A percentile compares a stretch with the other conserved stretches of the same genome.
Evolutionary conservation across 2,329 filamentous ascomycete species (phyloP).

Genomic region (Fusarium musae): DNA sequence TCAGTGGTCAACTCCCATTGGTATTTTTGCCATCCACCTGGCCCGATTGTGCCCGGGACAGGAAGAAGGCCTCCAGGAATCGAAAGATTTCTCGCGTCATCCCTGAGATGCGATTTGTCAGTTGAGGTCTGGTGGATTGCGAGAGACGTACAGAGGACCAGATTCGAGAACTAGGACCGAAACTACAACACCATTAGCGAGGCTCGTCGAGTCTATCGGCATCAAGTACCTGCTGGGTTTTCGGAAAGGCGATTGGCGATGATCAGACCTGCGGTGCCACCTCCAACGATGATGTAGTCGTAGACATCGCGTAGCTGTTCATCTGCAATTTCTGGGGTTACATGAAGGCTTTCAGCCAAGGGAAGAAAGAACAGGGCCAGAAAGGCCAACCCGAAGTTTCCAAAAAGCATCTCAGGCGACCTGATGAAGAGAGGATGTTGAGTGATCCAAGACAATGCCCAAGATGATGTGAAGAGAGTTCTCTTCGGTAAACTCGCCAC

Average conservation of each 20-base stretch:
- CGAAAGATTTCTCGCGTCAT: constrained; percentile 17
- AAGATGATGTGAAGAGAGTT: not conserved
- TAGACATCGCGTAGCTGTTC: constrained; percentile 17
- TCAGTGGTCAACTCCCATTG: constrained; percentile 45
- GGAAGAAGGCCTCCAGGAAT: constrained; percentile 12
- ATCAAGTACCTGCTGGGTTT: constrained; percentile 46
- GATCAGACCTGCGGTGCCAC: constrained; percentile 56
- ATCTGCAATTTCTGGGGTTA: constrained; percentile 1
- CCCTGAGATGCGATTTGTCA: not conserved
- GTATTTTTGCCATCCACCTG: constrained; percentile 8
- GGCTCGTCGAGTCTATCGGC: not conserved
- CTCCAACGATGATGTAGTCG: constrained; percentile 48
- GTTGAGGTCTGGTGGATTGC: not conserved
- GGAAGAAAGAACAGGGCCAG: not conserved
- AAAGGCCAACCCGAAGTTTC: not conserved
- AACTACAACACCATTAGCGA: not conserved
- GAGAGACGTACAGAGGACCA: not conserved
- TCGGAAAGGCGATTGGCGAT: constrained; percentile 54
- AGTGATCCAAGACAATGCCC: not conserved
- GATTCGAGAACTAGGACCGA: constrained; percentile 13
- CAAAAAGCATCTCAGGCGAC: constrained; percentile 1
- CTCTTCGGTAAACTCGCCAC: not conserved
- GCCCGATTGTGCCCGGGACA: constrained; percentile 11
- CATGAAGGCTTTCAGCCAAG: not conserved
- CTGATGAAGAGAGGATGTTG: not conserved